Evolutionary conservation across 2,329 filamentous ascomycete genomes (phyloP), one percentile per base, ranked within the genome.

Genomic region (Pseudogymnoascus sp.): DNA sequence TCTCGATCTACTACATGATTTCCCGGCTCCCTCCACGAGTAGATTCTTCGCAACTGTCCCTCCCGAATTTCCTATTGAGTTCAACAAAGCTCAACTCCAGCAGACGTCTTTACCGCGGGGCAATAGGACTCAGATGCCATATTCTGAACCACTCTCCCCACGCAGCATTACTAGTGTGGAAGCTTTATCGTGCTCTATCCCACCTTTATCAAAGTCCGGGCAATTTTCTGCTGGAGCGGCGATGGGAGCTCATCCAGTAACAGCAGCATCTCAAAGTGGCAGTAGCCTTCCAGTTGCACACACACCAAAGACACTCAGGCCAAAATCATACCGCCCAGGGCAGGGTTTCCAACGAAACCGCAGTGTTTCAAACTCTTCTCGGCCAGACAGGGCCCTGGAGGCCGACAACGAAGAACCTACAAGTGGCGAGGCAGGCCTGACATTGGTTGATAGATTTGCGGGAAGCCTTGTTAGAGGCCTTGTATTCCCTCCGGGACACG

Each of bases 381-480:
- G 57, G 20, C 57, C 57, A 11, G 57, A 58, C n/a, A 58, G 37
- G 57, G 6, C 82, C 86, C 37, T 25, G 6, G 37, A 39, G 20
- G 57, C 14, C 12, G 57, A 58, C 20, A 14, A 12, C 28, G 28
- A 53, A 38, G 57, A 58, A 15, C 20, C 18, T 58, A 15, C 57
- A 37, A 58, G 25, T 37, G 35, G 57, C 33, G 57, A 58, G 33
- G 11, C 11, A 25, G 57, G 25, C 35, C 15, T 58, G 33, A 25
- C 33, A 25, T 37, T 58, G 20, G 35, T 28, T 37, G 57, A 58
- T 58, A 38, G 57, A 11, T 87, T 90, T 68, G 86, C 88, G 3
- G 91, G 92, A 8, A 93, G 89, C 65, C 82, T 99, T 37, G 92
- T 97, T 18, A 84, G 93, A 58, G 94, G 94, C 12, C 90, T 91